Conservation (phyloP, 805 yeast species). For the Teunomyces aglyptinius region DNA sequence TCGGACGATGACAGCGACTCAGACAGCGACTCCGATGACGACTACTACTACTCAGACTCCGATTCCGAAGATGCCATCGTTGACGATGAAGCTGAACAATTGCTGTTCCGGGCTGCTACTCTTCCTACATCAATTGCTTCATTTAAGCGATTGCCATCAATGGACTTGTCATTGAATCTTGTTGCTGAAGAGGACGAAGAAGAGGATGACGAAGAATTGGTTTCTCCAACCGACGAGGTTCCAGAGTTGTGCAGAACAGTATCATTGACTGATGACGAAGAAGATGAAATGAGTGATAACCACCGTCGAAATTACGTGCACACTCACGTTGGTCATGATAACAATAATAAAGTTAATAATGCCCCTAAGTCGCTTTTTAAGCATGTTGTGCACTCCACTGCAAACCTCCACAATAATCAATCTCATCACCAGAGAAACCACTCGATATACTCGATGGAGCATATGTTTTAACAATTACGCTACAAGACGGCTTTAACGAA, state of each 20-base stretch:
- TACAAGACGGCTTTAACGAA: background rate
- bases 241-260: slow-evolving; percentile 19
- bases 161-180: slow-evolving; percentile 14
- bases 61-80: slow-evolving; percentile 12
- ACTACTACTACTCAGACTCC: slow-evolving; percentile 18
- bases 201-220: slow-evolving; percentile 7
- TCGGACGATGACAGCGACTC: slow-evolving; percentile 19
- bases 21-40: slow-evolving; percentile 18
- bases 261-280: slow-evolving; percentile 20
- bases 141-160: slow-evolving; percentile 18
- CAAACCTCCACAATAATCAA: slow-evolving; percentile 5
- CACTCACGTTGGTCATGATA: slow-evolving; percentile 3
- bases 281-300: slow-evolving; percentile 7
- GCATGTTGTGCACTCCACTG: slow-evolving; percentile 1
- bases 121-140: background rate
- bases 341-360: slow-evolving; percentile 4
- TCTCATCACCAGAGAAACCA: slow-evolving; percentile 23
- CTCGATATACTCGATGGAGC: slow-evolving; percentile 40
- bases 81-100: background rate
- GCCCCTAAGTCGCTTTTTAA: background rate
- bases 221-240: slow-evolving; percentile 6
- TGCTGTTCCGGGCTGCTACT: background rate
- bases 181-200: slow-evolving; percentile 14
- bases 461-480: slow-evolving; percentile 25
- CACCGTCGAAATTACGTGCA: slow-evolving; percentile 2